Base-by-base conservation (phyloP, 2,329 filamentous ascomycete species). In the Cordyceps farinosa region DNA sequence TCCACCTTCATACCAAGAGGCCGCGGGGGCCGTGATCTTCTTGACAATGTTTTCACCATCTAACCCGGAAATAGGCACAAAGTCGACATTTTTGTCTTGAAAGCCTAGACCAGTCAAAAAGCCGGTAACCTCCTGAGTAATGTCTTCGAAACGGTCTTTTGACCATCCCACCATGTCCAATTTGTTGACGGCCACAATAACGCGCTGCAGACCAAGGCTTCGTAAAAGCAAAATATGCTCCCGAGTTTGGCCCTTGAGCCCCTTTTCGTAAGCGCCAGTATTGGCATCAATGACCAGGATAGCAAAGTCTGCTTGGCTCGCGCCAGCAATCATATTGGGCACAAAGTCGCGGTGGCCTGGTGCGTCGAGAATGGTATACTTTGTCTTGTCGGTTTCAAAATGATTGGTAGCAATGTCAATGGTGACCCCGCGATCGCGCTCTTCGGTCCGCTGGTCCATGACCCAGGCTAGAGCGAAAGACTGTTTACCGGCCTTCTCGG, bases 401-500 rank as follows among this genome's bases (percentile, higher is more conserved):
- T 92, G 88, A 73, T 96, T 96, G 22, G 90, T 96, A 9, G 95
- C 94, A 71, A 98, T 95, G 73, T 99, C 95, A 55, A 99, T 97
- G 0, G 95, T 99, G 8, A 99, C 92, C 51, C 95, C 95, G 64
- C 93, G 87, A 64, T 87, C 88, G 66, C 95, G 85, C 75, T 99
- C 95, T 72, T 99, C 95, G 0, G 87, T 87, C 27, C 92, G 89
- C 74, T 97, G 91, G 73, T 99, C 95, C 76, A 99, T 85, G 2
- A 99, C 92, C 95, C 95, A 99, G 1, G 96, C 95, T 29, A 99
- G 83, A 13, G 94, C 94, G 76, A 99, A 99, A 0, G 95, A 98
- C 2, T 91, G 89, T 75, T 99, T 99, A 5, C 95, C 95, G 45
- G 96, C 90, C 65, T 88, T 91, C 69, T 96, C 90, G 0, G 95